Evolutionary conservation across 495 filamentous ascomycete species (phyloP), one percentile per base, ranked within the genome.

Genomic region (Hyaloscypha finlandica): DNA sequence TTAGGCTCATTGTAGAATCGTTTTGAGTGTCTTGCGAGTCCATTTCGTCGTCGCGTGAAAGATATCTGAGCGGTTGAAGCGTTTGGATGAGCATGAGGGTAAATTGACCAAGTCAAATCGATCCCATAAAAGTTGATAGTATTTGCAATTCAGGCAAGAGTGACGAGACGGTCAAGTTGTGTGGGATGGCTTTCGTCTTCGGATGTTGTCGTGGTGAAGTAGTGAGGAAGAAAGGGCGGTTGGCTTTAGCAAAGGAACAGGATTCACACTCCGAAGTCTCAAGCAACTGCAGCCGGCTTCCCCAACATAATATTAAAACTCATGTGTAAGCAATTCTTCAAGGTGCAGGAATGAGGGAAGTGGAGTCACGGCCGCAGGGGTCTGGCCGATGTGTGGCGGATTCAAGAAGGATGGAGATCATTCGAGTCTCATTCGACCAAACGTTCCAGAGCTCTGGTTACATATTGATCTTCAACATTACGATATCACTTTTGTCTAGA

Each of bases 141-240:
- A 3, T 12, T 37, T 3, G 35, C 6, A 37, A 37, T 37, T 12
- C 35, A 53, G 19, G 8, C 8, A 53, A 25, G 6, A 53, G 25
- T 25, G 2, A 25, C 6, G 51, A 53, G 22, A 53, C 6, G 4
- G 6, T 25, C 51, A 53, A n/a, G 51, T 53, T n/a, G 19, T 6
- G 22, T n/a, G 51, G 51, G 51, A 25, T n/a, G 19, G 8, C 4
- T n/a, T 53, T 53, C 51, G 16, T 20, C 74, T 30, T 66, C 65
- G 22, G 73, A 68, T 6, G 60, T 77, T 22, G 32, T 64, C 33
- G 61, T 69, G 3, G 1, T 37, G 35, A 37, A 37, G 35, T 37
- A 12, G 6, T 37, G 35, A 3, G 25, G 25, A 25, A 25, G 25
- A 25, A 37, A 37, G 8, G 35, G 35, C 35, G 35, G 42, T 48